Conservation (phyloP, 352 stramenopile genomes). For the Nothophytophthora sp. region DNA sequence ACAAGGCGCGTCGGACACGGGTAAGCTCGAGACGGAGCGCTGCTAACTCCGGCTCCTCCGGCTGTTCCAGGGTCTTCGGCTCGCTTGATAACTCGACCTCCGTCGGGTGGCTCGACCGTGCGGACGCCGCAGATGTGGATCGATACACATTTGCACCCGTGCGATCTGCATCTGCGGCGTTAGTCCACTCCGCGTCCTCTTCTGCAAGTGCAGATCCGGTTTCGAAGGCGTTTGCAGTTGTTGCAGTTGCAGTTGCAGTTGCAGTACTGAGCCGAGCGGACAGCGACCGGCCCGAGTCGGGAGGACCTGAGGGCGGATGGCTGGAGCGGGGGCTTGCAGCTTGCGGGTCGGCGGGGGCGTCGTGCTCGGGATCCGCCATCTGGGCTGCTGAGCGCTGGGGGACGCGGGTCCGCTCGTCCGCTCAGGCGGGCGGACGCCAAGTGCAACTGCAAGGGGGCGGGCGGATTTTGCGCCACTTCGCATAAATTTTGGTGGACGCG, state of each 20-base stretch:
- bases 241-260: slow-evolving; percentile 29
- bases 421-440: slow-evolving; percentile 7
- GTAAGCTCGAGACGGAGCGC: slow-evolving; percentile 15
- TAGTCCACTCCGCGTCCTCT: too few species aligned
- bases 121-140: too few species aligned
- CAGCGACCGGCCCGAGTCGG: slow-evolving; percentile 21
- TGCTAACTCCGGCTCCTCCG: slow-evolving; percentile 1
- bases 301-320: slow-evolving; percentile 14
- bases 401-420: too few species aligned
- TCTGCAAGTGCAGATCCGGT: too few species aligned
- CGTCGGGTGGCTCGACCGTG: not conserved
- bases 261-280: not conserved
- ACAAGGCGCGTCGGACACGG: slow-evolving; percentile 8
- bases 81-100: not conserved
- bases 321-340: slow-evolving; percentile 4
- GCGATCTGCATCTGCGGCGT: not conserved
- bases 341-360: slow-evolving; percentile 12
- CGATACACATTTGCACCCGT: not conserved
- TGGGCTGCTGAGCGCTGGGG: slow-evolving; percentile 12
- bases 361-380: slow-evolving; percentile 14
- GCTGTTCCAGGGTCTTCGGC: not conserved
- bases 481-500: too few species aligned
- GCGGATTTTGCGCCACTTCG: slow-evolving; percentile 12
- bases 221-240: too few species aligned
- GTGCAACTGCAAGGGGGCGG: slow-evolving; percentile 9